Evolutionary conservation across 1,284 basidiomycete species (phyloP), one percentile per base, ranked within the genome.

Genomic region (Moniliella sp.): DNA sequence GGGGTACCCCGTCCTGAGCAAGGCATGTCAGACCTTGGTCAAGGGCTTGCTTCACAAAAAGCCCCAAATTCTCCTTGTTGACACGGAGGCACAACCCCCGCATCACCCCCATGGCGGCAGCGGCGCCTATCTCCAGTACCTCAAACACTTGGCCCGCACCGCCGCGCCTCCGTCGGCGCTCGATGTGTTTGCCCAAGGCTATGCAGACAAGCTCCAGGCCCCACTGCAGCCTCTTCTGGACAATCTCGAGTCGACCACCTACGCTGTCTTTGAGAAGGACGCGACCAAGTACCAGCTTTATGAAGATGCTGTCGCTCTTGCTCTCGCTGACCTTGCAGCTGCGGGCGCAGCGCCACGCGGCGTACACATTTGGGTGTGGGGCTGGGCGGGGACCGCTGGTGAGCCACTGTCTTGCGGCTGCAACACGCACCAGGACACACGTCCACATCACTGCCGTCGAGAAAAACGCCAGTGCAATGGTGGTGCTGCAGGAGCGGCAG

Each of bases 231-330:
- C 91, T 7, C 63, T 99, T 48, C 86, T 91, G 78, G 86, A 97
- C 57, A 86, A 99, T 58, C 65, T 99, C 36, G 81, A 82, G 52
- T 84, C 80, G 47, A 70, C 76, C 35, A 94, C 86, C 4, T 99
- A 99, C 61, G 81, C 94, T 54, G 83, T 82, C 4, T 99, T 99
- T 50, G 91, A 99, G 57, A 74, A 81, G 51, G 91, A 97, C 65
- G 84, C 91, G 0, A 75, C 94, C 43, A 97, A 99, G 62, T 99
- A 99, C 57, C 63, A 70, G 31, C 75, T n/a, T n/a, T 99, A 99
- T 60, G 91, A 97, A 64, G 80, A 94, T 68, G 62, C 50, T 5
- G 34, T 42, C n/a, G 7, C n/a, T n/a, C 7, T 7, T 23, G 21
- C 21, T 7, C n/a, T 23, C 1, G 4, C 35, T 25, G 31, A 27